A percentile compares a stretch with the other conserved stretches of the same genome.
phyloP scores from a whole-genome alignment of 768 basidiomycete species.

The Xanthoconium stramineum region DNA sequence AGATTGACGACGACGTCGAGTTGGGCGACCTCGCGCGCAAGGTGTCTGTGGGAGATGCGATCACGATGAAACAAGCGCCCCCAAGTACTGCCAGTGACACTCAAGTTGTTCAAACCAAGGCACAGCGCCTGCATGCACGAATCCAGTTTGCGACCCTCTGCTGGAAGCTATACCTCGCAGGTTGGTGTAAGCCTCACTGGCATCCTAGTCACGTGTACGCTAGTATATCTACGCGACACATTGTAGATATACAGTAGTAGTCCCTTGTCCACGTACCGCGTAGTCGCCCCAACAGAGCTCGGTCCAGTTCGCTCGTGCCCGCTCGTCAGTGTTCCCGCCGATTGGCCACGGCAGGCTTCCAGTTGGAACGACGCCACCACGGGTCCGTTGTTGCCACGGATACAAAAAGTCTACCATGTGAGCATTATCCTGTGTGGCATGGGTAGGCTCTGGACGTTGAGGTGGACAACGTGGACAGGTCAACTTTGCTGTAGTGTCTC shows the following conservation, averaged over 20 bases:
- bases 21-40: conserved; percentile 5
- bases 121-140: conserved; percentile 22
- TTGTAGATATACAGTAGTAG: no score
- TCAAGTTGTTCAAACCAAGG: conserved; percentile 15
- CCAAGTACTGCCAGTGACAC: neutral
- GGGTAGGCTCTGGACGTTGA: neutral
- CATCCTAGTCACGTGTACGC: no score
- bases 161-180: conserved; percentile 31
- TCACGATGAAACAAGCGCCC: neutral
- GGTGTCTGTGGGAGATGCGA: neutral
- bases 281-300: no score
- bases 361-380: conserved; percentile 15
- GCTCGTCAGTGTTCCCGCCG: no score
- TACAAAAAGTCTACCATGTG: conserved; percentile 33
- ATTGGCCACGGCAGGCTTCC: no score
- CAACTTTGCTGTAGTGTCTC: conserved; percentile 38
- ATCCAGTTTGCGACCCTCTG: conserved; percentile 8
- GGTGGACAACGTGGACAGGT: conserved; percentile 24
- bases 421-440: neutral
- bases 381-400: conserved; percentile 7
- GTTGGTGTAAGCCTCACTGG: no score
- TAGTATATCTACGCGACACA: no score
- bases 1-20: conserved; percentile 4
- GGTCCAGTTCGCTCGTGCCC: no score
- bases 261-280: no score